Conservation (phyloP, 768 basidiomycete species). For the Mrakia hoshinonis region DNA sequence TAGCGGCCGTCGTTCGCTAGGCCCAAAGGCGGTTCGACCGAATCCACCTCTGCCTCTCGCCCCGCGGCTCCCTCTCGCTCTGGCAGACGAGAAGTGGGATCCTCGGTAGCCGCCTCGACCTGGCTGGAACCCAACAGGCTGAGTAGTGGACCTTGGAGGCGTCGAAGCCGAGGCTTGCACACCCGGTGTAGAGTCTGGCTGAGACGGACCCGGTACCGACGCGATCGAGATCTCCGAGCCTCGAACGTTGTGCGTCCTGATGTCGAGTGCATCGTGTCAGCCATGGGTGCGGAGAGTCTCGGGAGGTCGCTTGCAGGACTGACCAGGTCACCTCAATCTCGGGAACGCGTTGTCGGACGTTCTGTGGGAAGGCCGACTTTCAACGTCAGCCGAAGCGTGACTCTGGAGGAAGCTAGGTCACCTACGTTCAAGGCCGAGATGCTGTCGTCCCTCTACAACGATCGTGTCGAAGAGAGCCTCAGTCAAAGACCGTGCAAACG, state of each 20-base stretch:
- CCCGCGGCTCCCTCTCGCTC: neutral
- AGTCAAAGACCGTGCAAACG: neutral
- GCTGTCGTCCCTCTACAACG: neutral
- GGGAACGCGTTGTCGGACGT: neutral
- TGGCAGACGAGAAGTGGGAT: neutral
- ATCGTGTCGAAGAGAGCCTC: neutral
- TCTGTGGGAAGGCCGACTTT: neutral
- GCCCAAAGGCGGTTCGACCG: neutral
- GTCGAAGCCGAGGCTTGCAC: too few species aligned
- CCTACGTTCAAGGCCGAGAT: neutral
- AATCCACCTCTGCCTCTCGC: neutral
- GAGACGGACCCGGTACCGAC: too few species aligned
- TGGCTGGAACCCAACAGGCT: neutral
- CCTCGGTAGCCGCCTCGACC: constrained; percentile 7
- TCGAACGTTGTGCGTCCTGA: too few species aligned
- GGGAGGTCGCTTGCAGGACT: too few species aligned
- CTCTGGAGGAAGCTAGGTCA: neutral
- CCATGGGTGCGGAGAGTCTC: neutral
- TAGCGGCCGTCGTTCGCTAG: neutral
- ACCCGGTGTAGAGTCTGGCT: too few species aligned
- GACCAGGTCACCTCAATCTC: constrained; percentile 3
- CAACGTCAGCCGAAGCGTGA: neutral
- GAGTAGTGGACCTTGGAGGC: too few species aligned
- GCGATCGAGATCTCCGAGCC: too few species aligned
- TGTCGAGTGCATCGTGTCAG: neutral